phyloP scores from a whole-genome alignment of 805 yeast species.

The Wickerhamiella alocasiicola region DNA sequence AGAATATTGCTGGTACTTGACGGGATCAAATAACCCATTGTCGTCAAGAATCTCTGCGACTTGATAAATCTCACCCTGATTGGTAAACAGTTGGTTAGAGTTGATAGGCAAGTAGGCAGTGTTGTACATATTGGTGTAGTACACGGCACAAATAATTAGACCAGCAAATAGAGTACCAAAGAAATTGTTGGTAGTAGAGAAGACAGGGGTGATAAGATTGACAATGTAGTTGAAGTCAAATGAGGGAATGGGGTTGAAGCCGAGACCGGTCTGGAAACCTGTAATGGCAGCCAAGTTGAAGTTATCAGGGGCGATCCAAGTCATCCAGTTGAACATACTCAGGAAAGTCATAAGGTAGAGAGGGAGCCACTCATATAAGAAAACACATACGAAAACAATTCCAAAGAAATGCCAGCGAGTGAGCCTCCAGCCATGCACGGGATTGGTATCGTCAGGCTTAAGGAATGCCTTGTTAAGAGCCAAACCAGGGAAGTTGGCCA shows the following conservation, averaged over 20 bases:
- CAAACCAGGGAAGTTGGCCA: conserved; percentile 48
- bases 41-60: conserved; percentile 34
- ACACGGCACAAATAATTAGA: conserved; percentile 25
- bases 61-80: conserved; percentile 36
- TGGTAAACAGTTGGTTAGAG: conserved; percentile 38
- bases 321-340: conserved; percentile 51
- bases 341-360: conserved; percentile 52
- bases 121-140: conserved; percentile 34
- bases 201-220: conserved; percentile 29
- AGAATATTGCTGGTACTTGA: conserved; percentile 36
- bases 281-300: conserved; percentile 48
- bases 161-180: conserved; percentile 22
- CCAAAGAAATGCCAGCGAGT: conserved; percentile 42
- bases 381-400: conserved; percentile 32
- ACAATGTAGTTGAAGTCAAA: conserved; percentile 40
- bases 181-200: conserved; percentile 24
- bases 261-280: conserved; percentile 46
- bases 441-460: conserved; percentile 18
- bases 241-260: conserved; percentile 23
- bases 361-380: conserved; percentile 57
- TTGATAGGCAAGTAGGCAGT: conserved; percentile 33
- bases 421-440: conserved; percentile 48
- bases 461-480: conserved; percentile 36
- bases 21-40: conserved; percentile 31
- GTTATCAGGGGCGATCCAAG: conserved; percentile 43